Base-by-base conservation (phyloP, 2,329 filamentous ascomycete species). In the Malbranchea zuffiana region DNA sequence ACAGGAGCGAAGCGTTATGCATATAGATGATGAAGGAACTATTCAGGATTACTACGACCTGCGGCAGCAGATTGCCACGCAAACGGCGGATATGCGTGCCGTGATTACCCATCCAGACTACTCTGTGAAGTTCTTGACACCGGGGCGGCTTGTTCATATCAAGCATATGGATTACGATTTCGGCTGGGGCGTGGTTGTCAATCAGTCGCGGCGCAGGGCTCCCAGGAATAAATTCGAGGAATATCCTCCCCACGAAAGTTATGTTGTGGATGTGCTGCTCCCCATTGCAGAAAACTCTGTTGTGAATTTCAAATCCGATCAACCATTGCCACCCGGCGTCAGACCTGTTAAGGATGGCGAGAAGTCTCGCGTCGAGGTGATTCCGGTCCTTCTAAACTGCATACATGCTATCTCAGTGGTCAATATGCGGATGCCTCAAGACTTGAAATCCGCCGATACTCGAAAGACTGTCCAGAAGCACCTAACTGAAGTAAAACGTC, bases 41-140 rank as follows among this genome's bases (percentile, higher is more conserved):
- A 82, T 98, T 57, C 86, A 87, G 56, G 88, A 96, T 44, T 98
- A 98, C 61, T 94, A 93, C 59, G 82, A 86, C 34, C 67, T 96
- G 29, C 75, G 88, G 40, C 79, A 92, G 52, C 83, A 92, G 49
- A 71, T 98, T 20, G 79, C 83, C 43, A 72, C 69, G 3, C 93
- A 90, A 55, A 82, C 80, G 11, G 82, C 83, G 48, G 87, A 98
- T 45, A 92, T 96, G 79, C 77, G 84, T 12, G 71, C 79, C 32
- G 86, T 96, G 26, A 90, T 96, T 46, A 92, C 85, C 50, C 86
- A 94, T 51, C 90, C 90, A 0, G 82, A 80, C 46, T 81, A 96
- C 62, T 85, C 82, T 50, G 59, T 88, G 23, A 77, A 81, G 32
- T 98, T 85, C 57, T 66, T 98, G 54, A 82, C 93, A 50, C 72